Base-by-base conservation (phyloP, 108 stramenopile species). In the Thalassiosira profunda region DNA sequence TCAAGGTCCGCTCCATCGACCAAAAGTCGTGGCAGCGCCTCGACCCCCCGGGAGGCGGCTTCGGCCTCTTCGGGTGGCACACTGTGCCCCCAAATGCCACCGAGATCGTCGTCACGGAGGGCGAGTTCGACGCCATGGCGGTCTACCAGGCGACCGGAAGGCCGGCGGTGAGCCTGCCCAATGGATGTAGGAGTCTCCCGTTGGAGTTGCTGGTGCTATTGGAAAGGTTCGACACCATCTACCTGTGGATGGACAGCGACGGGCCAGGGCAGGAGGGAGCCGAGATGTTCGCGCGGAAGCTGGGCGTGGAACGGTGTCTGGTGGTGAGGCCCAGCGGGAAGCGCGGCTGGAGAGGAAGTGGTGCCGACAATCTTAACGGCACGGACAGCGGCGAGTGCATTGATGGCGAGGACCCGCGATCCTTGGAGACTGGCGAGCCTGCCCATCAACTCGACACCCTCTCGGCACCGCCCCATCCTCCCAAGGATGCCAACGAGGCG, bases 401-500 rank as follows among this genome's bases (percentile, higher is more conserved):
- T 7, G 44, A 26, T 1, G 73, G 72, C 6, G 46, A 30, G 4
- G 42, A 52, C 14, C 7, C 11, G 1, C 0, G 15, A 17, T 31
- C 21, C 17, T 33, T 52, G 20, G 2, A 2, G 47, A 2, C 12
- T 45, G 44, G 7, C 23, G 51, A n/a, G 18, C 17, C 15, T 52
- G 28, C 15, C 6, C 14, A 40, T n/a, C n/a, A n/a, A n/a, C n/a
- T n/a, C n/a, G n/a, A n/a, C n/a, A n/a, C n/a, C n/a, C 10, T 3
- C 10, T 30, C 34, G 12, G 46, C 30, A 5, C 68, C 68, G 12
- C 58, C 51, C 24, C n/a, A n/a, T n/a, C 79, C 89, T 5, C 90
- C 92, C 37, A 99, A 99, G 81, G 99, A 99, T 82, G 99, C 99
- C 42, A 99, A 99, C 67, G 99, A 99, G 42, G 96, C 97, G 0